Evolutionary conservation across 768 basidiomycete species (phyloP).

Genomic region (Candolleomyces efflorescens): DNA sequence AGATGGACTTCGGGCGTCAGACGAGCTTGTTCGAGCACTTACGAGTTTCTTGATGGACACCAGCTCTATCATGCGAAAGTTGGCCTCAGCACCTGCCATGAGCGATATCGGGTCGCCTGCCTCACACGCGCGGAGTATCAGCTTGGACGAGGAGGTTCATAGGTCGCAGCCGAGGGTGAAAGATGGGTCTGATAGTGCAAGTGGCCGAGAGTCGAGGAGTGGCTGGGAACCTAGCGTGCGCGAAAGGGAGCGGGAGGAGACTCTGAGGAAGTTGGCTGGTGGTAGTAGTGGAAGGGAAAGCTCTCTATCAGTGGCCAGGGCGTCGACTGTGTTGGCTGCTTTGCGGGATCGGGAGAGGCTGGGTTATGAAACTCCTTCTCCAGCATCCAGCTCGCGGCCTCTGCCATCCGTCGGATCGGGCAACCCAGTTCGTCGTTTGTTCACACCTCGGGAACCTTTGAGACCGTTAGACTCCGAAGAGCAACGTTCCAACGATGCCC

Average conservation of each 20-base stretch:
- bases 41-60: conserved; percentile 75
- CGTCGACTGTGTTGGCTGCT: neutral
- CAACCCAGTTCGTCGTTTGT: conserved; percentile 41
- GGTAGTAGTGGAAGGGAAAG: conserved; percentile 16
- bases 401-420: conserved; percentile 7
- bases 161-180: conserved; percentile 22
- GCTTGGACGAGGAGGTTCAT: conserved; percentile 47
- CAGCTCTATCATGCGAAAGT: conserved; percentile 51
- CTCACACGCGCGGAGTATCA: conserved; percentile 47
- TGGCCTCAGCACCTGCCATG: conserved; percentile 8
- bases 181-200: conserved; percentile 33
- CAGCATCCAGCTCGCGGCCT: conserved; percentile 14
- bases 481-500: neutral
- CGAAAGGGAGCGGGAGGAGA: conserved; percentile 12
- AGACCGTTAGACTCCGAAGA: conserved; percentile 28
- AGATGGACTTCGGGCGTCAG: conserved; percentile 66
- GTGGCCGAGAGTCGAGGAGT: conserved; percentile 52
- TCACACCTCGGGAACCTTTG: conserved; percentile 54
- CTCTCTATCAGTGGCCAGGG: neutral
- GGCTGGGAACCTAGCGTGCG: conserved; percentile 38
- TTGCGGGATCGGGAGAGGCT: conserved; percentile 16
- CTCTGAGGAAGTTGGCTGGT: conserved; percentile 20
- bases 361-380: conserved; percentile 19
- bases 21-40: conserved; percentile 73
- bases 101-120: conserved; percentile 23